Evolutionary conservation across 495 filamentous ascomycete species (phyloP), one percentile per base, ranked within the genome.

Genomic region (Penicillium bovifimosum): DNA sequence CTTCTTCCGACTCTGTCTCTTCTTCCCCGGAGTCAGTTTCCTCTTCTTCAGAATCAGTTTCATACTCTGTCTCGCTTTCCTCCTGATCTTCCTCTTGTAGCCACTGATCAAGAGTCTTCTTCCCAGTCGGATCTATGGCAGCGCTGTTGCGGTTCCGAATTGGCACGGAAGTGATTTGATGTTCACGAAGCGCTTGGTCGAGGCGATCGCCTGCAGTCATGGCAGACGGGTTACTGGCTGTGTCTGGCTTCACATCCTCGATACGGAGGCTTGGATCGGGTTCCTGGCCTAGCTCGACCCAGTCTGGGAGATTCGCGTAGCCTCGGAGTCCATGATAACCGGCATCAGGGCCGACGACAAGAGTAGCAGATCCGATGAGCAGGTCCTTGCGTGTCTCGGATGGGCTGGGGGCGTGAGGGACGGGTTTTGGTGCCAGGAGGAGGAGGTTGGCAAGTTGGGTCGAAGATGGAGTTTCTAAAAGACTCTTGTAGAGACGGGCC

Each of bases 381-480:
- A 88, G 85, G 17, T 82, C 85, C 43, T 84, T 86, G 6, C 90
- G 78, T 2, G 81, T 83, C 50, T 91, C 88, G 2, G 86, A 90
- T 3, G 93, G 92, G 50, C 86, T 92, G 0, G 90, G 88, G 0
- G 86, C 81, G 41, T 93, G 86, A 1, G 93, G 93, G 0, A 91
- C 90, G 0, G 93, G 92, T 64, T 98, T 98, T 0, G 93, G 93
- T 2, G 93, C 93, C 0, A 96, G 79, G 0, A 98, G 83, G 56
- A 96, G 83, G 4, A 98, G 76, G 7, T 85, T 91, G 13, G 93
- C 93, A 13, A 98, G 81, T 62, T 96, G 89, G 0, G 86, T 90
- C 7, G 80, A 82, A 5, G 78, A 76, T 0, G 91, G 88, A 9
- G 80, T 80, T 17, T 81, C 78, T 1, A 98, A 80, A 4, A 98